Base-by-base conservation (phyloP, 176 grass and related monocot genomes). In the Alopecurus myosuroides region DNA sequence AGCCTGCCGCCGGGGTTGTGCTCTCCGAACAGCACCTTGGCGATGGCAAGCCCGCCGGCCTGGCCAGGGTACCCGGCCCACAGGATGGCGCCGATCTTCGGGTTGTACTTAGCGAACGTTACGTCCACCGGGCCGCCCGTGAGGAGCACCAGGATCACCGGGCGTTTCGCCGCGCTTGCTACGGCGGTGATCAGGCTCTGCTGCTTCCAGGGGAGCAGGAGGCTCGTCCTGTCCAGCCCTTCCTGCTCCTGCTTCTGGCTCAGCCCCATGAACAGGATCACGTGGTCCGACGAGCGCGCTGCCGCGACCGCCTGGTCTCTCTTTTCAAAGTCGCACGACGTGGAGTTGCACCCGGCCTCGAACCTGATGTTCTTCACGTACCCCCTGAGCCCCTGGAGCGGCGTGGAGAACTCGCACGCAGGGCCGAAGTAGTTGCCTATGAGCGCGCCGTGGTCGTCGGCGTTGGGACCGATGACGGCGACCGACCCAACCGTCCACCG, bases 31-130 rank as follows among this genome's bases (percentile, higher is more conserved):
- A 97, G 84, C 19, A 94, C 85, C 17, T 82, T 80, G 8, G 95
- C 84, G 2, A 98, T 91, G 64, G 95, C 95, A 0, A 71, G 78
- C 5, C 92, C 95, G 5, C 95, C 92, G 13, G 84, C 86, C 35
- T 97, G 88, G 72, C 92, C 92, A 0, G 95, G 95, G 53, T 94
- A 97, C 0, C 95, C 92, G 5, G 90, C 92, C 95, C 92, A 97
- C n/a, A 97, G 9, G 67, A 97, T 94, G 22, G 86, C 78, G 0
- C 88, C 79, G 25, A 97, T 89, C 70, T 93, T 97, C 0, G 87
- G 74, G 65, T 94, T 81, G 0, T 6, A 14, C 68, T 98, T 90
- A 1, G 92, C 88, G 61, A 98, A 98, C 6, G 88, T 82, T 29
- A 98, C 19, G 64, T 95, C 95, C 0, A 95, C 85, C 0, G 92